These are phyloP conservation scores for Fragaria vesca DNA, from an alignment of 306 rosid genomes.

Conservation along the genomic window DNA sequence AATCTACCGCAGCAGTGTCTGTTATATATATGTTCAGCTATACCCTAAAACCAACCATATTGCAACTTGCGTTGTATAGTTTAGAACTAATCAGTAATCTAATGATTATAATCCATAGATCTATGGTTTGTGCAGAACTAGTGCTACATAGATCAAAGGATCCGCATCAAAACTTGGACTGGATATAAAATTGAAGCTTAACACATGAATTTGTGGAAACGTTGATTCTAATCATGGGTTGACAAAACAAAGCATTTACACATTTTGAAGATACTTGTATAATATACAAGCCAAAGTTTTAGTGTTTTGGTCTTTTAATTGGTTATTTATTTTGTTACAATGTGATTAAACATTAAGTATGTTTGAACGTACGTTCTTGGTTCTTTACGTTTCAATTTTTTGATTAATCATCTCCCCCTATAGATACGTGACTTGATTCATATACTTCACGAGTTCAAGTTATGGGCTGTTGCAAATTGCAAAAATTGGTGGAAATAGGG, in stretches of 20 bases:
- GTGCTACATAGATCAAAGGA: conserved; percentile 19
- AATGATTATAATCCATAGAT: neutral
- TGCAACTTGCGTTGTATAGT: neutral
- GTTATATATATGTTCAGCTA: neutral
- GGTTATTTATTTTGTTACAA: neutral
- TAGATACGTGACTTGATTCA: neutral
- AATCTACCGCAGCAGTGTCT: neutral
- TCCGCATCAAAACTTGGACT: conserved; percentile 8
- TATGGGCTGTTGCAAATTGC: neutral
- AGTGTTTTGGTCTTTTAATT: neutral
- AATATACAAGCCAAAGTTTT: neutral
- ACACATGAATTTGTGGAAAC: conserved; percentile 25
- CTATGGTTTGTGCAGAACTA: conserved; percentile 5
- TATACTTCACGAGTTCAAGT: neutral
- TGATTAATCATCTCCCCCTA: neutral
- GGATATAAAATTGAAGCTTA: neutral
- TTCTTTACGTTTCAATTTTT: neutral
- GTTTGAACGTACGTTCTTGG: neutral
- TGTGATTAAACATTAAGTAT: neutral
- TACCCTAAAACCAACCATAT: neutral
- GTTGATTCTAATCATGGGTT: conserved; percentile 46
- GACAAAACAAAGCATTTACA: conserved; percentile 35
- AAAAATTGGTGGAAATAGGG: neutral
- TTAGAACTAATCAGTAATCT: neutral
- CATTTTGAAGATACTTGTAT: conserved; percentile 14